These are phyloP conservation scores for Pichia occidentalis DNA, from an alignment of 805 yeast species.

Conservation along the genomic window DNA sequence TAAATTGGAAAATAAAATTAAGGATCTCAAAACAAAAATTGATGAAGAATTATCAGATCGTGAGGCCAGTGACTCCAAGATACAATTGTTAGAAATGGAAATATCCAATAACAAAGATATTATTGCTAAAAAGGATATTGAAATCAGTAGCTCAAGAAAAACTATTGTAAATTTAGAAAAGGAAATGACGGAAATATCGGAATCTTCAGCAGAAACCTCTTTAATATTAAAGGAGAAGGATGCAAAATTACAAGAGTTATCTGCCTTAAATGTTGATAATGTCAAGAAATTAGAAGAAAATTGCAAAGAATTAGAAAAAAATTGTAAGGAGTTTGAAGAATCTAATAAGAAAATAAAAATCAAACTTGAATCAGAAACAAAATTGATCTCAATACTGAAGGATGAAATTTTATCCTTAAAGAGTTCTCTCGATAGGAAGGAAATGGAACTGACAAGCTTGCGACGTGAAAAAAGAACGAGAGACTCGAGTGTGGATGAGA, in stretches of 20 bases:
- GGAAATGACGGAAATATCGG: slow-evolving; percentile 16
- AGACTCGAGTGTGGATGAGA: slow-evolving; percentile 2
- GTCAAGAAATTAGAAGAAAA: slow-evolving; percentile 13
- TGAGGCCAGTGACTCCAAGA: slow-evolving; percentile 33
- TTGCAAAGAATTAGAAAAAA: slow-evolving; percentile 14
- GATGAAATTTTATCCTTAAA: slow-evolving; percentile 30
- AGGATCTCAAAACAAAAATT: slow-evolving; percentile 36
- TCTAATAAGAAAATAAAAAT: slow-evolving; percentile 5
- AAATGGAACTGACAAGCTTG: slow-evolving; percentile 24
- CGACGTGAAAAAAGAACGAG: slow-evolving; percentile 11
- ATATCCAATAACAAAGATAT: slow-evolving; percentile 26
- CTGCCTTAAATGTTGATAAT: slow-evolving; percentile 1
- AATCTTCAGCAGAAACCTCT: slow-evolving; percentile 13
- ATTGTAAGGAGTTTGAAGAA: slow-evolving; percentile 12
- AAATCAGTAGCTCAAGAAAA: slow-evolving; percentile 32
- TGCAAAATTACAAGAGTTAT: slow-evolving; percentile 20
- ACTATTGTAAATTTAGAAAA: slow-evolving; percentile 25
- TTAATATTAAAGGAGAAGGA: slow-evolving; percentile 13
- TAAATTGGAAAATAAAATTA: slow-evolving; percentile 51
- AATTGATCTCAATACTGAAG: slow-evolving; percentile 14
- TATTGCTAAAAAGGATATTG: slow-evolving; percentile 36
- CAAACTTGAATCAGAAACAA: slow-evolving; percentile 9
- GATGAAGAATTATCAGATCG: slow-evolving; percentile 23
- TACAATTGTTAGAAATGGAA: slow-evolving; percentile 21
- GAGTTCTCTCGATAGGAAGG: slow-evolving; percentile 27